Percentiles rank a stretch among this genome's conserved stretches.
Evolutionary conservation across 192 early-diverging fungal genomes (phyloP).

Genomic region (Obelidium mucronatum): DNA sequence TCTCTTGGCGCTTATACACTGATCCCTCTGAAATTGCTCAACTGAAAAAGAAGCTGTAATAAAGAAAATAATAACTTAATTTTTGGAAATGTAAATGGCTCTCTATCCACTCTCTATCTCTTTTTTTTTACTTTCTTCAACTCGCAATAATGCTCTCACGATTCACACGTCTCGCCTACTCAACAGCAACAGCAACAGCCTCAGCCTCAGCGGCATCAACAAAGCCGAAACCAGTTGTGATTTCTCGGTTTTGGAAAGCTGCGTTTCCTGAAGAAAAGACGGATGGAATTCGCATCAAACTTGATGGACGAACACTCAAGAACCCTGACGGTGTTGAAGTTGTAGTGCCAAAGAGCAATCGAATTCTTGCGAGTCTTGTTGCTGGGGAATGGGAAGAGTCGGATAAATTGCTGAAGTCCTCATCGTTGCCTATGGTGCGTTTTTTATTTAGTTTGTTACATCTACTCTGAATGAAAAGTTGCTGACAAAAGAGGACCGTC

Average conservation of each 20-base stretch:
- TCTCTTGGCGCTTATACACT: slow-evolving; percentile 25
- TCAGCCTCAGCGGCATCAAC: neutral
- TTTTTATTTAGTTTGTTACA: neutral
- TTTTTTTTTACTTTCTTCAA: too few species aligned
- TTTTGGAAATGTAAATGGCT: neutral
- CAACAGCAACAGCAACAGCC: neutral
- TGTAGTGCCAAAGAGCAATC: slow-evolving; percentile 61
- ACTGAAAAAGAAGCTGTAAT: slow-evolving; percentile 29
- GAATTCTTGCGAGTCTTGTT: slow-evolving; percentile 78
- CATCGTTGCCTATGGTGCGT: slow-evolving; percentile 84
- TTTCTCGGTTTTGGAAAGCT: slow-evolving; percentile 34
- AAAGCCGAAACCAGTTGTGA: neutral
- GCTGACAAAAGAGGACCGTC: neutral
- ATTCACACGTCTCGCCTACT: too few species aligned
- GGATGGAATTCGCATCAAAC: slow-evolving; percentile 30
- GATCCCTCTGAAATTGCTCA: slow-evolving; percentile 17
- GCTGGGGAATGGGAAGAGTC: slow-evolving; percentile 96
- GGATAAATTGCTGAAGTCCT: slow-evolving; percentile 76
- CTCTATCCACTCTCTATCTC: neutral
- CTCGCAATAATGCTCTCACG: too few species aligned
- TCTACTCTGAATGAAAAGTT: too few species aligned
- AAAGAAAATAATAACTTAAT: neutral
- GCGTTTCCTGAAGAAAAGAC: neutral
- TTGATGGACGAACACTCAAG: slow-evolving; percentile 85
- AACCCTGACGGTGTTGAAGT: slow-evolving; percentile 81